Evolutionary conservation across 2,329 filamentous ascomycete genomes (phyloP), one percentile per base, ranked within the genome.

Genomic region (Fonsecaea pedrosoi): DNA sequence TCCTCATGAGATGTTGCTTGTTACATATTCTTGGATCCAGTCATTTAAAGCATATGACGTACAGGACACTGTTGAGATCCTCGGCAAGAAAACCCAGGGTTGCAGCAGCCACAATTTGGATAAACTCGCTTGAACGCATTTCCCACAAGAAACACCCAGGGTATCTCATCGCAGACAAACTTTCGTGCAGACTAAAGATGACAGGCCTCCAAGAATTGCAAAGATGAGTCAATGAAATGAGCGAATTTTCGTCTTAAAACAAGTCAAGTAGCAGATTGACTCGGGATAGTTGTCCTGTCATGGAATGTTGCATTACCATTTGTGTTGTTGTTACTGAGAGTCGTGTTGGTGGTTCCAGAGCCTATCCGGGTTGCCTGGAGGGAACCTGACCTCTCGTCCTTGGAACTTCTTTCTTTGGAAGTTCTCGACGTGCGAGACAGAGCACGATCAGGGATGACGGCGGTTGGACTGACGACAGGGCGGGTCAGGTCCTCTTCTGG

Each of bases 401-500:
- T 64, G 4, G 67, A 70, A 48, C 30, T 59, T 32, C 64, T 55
- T 18, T 32, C 30, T 32, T 32, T 32, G 4, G 67, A 70, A 48
- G 35, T 59, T 32, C 64, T 55, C 13, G 67, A 59, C 9, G 62
- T 62, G 18, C 64, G 62, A 12, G 60, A 64, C 15, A 66, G 64
- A 15, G 45, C 13, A 34, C 61, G 55, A 10, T 60, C 64, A 50
- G 71, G 69, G 12, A 70, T 55, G 54, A 69, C 66, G 4, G 68
- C 68, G 12, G 68, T 73, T 30, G 71, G 70, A 30, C 58, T 66
- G 32, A 73, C 64, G 30, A 73, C 71, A 21, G 71, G 72, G 25
- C 72, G 56, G 15, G 67, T 69, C 21, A 73, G 42, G 55, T 71
- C 70, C 34, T 66, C 40, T n/a, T 72, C 70, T 1, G 70, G 72